These are phyloP conservation scores for Cutaneotrichosporon cyanovorans DNA, from an alignment of 1,284 basidiomycete genomes.

Conservation along the genomic window DNA sequence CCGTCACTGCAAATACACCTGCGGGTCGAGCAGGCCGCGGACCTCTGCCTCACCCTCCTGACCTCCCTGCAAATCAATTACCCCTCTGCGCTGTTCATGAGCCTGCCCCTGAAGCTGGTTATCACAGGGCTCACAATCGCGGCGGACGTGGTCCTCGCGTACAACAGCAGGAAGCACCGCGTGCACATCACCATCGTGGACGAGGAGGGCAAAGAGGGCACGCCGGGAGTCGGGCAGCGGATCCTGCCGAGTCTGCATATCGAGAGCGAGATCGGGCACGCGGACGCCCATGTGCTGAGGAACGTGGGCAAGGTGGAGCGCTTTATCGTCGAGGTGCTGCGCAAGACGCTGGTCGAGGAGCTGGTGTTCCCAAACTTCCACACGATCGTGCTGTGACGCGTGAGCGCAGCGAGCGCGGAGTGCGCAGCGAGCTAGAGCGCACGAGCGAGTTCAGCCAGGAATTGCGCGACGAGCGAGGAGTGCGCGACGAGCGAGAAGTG, in stretches of 20 bases:
- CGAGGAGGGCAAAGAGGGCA: constrained; percentile 6
- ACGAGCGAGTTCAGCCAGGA: too few relatives aligned
- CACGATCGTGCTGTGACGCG: constrained; percentile 56
- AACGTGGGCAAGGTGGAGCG: constrained; percentile 95
- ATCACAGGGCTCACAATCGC: constrained; percentile 80
- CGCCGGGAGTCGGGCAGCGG: constrained; percentile 62
- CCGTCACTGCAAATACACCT: constrained; percentile 49
- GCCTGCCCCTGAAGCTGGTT: constrained; percentile 82
- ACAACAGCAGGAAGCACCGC: constrained; percentile 68
- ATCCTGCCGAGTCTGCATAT: constrained; percentile 87
- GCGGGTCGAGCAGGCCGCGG: constrained; percentile 44
- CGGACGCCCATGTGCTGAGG: constrained; percentile 89
- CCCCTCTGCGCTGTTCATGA: constrained; percentile 90
- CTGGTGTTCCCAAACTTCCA: constrained; percentile 91
- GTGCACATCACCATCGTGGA: constrained; percentile 84
- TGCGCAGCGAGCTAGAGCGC: too few relatives aligned
- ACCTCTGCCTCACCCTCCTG: constrained; percentile 58
- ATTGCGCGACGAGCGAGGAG: background rate
- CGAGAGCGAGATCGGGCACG: constrained; percentile 92
- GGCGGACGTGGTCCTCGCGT: constrained; percentile 81
- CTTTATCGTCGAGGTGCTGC: constrained; percentile 89
- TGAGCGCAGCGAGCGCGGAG: too few relatives aligned
- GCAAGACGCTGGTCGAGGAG: constrained; percentile 90
- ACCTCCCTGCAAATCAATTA: constrained; percentile 95
- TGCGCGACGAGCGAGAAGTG: background rate